Evolutionary conservation across 2,329 filamentous ascomycete genomes (phyloP), one percentile per base, ranked within the genome.

Genomic region (Colletotrichum tofieldiae): DNA sequence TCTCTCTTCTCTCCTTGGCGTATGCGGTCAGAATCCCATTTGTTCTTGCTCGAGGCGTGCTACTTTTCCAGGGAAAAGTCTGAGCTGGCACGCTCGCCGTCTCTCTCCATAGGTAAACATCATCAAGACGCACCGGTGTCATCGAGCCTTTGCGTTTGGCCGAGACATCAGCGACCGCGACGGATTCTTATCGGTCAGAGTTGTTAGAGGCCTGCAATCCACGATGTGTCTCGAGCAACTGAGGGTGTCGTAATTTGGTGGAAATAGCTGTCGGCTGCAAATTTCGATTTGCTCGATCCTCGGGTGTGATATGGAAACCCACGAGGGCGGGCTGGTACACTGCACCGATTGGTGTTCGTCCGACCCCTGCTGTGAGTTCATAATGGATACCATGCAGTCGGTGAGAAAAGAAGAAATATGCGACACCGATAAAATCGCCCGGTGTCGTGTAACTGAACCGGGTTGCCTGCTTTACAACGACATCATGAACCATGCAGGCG

Each of bases 1-100:
- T 67, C 29, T 49, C 67, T 71, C 63, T 71, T 67, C 63, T 61
- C 67, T 61, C 60, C 43, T 65, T 32, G 43, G 52, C 32, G 14
- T 16, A 23, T 35, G 18, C 26, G 51, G 20, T 35, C 37, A 35
- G 51, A 65, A 37, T 43, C 39, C 12, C 23, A 11, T 20, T 43
- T 45, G 16, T 45, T 45, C 56, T 29, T 20, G 16, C 23, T 23
- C 12, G 39, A 37, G 16, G 39, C 11, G 26, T 14, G 39, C 26
- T 26, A 11, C 39, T 32, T 45, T 16, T 32, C 23, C n/a, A 32
- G 20, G 49, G 51, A 11, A 54, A 54, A 18, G 35, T 26, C 54
- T 14, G n/a, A 18, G n/a, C 16, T 18, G 35, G 14, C 12, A 20
- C 14, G 52, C 32, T 55, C 52, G 52, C 35, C 14, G 18, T 56